Evolutionary conservation across 1,284 basidiomycete genomes (phyloP), one percentile per base, ranked within the genome.

Genomic region (Cutaneotrichosporon cavernicola): DNA sequence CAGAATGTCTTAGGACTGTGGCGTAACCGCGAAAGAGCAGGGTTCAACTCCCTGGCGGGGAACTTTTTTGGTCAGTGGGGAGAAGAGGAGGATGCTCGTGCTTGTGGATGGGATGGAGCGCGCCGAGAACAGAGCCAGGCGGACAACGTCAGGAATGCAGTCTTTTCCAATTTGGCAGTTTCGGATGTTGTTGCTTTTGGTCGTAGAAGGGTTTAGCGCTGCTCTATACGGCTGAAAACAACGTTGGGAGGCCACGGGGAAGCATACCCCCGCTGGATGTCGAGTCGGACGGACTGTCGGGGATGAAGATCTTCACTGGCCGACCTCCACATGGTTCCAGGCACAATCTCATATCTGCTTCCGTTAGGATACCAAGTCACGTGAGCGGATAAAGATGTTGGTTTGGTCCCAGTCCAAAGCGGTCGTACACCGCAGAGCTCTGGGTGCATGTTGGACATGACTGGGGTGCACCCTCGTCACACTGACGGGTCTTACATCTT

Each of bases 31-130:
- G 51, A 32, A 32, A 52, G 51, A 52, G 51, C 51, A 32, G 51
- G 51, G 51, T 52, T 52, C 51, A 32, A 52, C 51, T 52, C 51
- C 51, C 51, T 32, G 51, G 51, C 31, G 30, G 51, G 51, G 31
- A 52, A 32, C 18, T 18, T 22, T 30, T 32, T 52, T 52, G 22
- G 49, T 14, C 31, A 10, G 26, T 5, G 6, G 32, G 16, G 2
- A 8, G 49, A 11, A 30, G 49, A 51, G 22, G 22, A 51, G 49
- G 30, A 2, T 26, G 21, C n/a, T n/a, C n/a, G n/a, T n/a, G n/a
- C n/a, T 18, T 1, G 6, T 7, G 11, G 43, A 18, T 46, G 5
- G 43, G 43, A n/a, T 9, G 34, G 5, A 36, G 26, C 26, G 26
- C 26, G 3, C 3, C 26, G 26, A 26, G 26, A 26, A 3, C 26